Evolutionary conservation across 2,329 filamentous ascomycete genomes (phyloP).

Genomic region (Cryphonectria nitschkei): DNA sequence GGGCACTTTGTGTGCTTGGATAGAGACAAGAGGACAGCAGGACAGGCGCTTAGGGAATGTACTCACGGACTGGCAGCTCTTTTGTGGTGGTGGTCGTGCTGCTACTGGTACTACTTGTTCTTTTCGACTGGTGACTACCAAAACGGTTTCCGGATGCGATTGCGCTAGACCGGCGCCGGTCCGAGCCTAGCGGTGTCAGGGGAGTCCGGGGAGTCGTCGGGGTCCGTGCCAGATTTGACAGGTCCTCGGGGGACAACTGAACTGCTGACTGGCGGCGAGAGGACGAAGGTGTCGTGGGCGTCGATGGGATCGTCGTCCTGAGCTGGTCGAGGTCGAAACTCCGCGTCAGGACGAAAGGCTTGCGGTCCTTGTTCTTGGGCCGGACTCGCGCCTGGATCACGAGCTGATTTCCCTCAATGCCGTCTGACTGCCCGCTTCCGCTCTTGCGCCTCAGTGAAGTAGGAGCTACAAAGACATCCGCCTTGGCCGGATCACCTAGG

Average conservation of each 20-base stretch:
- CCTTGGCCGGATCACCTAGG: constrained; percentile 45
- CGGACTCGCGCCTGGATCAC: constrained; percentile 50
- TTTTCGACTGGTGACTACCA: constrained; percentile 25
- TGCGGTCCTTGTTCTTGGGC: constrained; percentile 45
- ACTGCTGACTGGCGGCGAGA: constrained; percentile 23
- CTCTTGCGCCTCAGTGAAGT: constrained; percentile 44
- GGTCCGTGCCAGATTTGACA: constrained; percentile 20
- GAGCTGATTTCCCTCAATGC: constrained; percentile 30
- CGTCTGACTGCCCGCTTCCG: constrained; percentile 27
- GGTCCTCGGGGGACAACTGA: constrained; percentile 18
- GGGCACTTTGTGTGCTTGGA: background rate
- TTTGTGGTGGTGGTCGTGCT: constrained; percentile 28
- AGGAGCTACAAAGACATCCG: constrained; percentile 51
- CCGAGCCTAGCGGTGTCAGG: constrained; percentile 20
- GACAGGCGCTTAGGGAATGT: background rate
- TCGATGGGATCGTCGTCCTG: constrained; percentile 49
- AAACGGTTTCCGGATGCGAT: constrained; percentile 25
- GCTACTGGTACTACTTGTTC: background rate
- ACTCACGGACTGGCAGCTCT: constrained; percentile 53
- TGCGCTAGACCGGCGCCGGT: constrained; percentile 23
- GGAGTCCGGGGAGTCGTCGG: constrained; percentile 18
- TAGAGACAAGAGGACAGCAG: background rate
- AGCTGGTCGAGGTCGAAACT: constrained; percentile 55
- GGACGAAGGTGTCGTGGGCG: constrained; percentile 28
- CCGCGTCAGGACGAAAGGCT: constrained; percentile 53